Conservation (phyloP, 495 filamentous ascomycete genomes). For the Parachaetomium inaequale region DNA sequence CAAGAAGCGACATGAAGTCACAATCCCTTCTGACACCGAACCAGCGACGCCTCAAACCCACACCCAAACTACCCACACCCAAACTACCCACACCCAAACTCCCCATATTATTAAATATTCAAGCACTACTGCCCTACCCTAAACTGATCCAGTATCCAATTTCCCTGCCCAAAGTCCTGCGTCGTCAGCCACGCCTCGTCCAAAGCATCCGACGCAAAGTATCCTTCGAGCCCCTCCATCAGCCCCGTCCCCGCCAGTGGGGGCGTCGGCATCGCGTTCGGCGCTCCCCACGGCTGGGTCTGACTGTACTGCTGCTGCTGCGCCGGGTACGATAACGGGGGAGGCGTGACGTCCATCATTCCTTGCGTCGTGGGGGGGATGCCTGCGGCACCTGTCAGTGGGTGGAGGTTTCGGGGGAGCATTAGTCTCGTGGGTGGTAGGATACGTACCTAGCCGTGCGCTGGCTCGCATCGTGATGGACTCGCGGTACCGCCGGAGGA, state of each 20-base stretch:
- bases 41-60: too few species aligned
- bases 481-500: conserved; percentile 12
- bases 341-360: background rate
- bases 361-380: background rate
- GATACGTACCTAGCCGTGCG: background rate
- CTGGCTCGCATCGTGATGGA: background rate
- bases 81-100: background rate
- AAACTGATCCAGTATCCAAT: conserved; percentile 11
- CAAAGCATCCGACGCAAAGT: background rate
- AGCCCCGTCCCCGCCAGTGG: background rate
- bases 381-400: background rate
- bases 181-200: conserved; percentile 14
- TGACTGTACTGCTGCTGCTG: background rate
- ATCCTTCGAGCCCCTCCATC: conserved; percentile 10
- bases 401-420: too few species aligned
- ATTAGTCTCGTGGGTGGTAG: background rate
- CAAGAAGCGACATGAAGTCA: too few species aligned
- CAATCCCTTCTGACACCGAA: too few species aligned
- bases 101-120: too few species aligned
- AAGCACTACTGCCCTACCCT: background rate
- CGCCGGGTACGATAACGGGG: background rate
- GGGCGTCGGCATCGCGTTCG: background rate
- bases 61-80: too few species aligned
- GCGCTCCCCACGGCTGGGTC: background rate
- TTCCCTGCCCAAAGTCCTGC: conserved; percentile 12